Percentiles rank a stretch among this genome's conserved stretches.
phyloP scores from a whole-genome alignment of 768 basidiomycete genomes.

The Leccinum fibrillosum region DNA sequence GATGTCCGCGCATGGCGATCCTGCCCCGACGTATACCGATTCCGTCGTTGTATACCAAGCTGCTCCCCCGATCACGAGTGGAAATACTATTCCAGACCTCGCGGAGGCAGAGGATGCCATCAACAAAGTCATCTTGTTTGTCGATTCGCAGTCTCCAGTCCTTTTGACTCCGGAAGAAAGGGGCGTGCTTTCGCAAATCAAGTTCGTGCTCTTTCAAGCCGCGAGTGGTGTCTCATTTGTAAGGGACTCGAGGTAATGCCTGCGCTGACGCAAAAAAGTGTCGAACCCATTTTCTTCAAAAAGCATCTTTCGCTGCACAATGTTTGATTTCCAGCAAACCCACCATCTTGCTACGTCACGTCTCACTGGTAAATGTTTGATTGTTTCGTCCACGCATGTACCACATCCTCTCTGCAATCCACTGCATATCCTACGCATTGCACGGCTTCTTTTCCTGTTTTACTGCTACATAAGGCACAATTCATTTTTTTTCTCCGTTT shows the following conservation, averaged over 20 bases:
- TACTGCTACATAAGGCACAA: conserved; percentile 15
- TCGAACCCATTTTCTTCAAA: conserved; percentile 11
- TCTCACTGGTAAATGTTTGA: conserved; percentile 21
- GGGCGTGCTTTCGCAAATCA: conserved; percentile 43
- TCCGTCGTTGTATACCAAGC: conserved; percentile 33
- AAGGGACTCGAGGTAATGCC: conserved; percentile 27
- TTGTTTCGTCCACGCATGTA: conserved; percentile 22
- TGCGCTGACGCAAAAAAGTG: background rate
- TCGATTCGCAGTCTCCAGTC: conserved; percentile 40
- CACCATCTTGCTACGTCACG: conserved; percentile 12
- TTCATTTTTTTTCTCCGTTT: conserved; percentile 8
- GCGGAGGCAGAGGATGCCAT: conserved; percentile 53
- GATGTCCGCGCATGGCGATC: conserved; percentile 25
- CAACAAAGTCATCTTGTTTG: conserved; percentile 49
- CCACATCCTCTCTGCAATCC: conserved; percentile 15
- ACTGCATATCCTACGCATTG: conserved; percentile 24
- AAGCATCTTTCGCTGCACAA: conserved; percentile 16
- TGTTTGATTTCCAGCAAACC: conserved; percentile 12
- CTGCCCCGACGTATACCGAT: conserved; percentile 24
- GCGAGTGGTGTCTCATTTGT: conserved; percentile 36
- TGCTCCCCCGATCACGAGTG: conserved; percentile 31
- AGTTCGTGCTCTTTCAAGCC: conserved; percentile 51
- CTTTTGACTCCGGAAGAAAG: conserved; percentile 37
- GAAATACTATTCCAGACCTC: conserved; percentile 36
- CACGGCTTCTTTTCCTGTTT: conserved; percentile 15